These are phyloP conservation scores for Paraurostyla sp. DNA, from an alignment of 73 alveolate genomes.

Conservation along the genomic window DNA sequence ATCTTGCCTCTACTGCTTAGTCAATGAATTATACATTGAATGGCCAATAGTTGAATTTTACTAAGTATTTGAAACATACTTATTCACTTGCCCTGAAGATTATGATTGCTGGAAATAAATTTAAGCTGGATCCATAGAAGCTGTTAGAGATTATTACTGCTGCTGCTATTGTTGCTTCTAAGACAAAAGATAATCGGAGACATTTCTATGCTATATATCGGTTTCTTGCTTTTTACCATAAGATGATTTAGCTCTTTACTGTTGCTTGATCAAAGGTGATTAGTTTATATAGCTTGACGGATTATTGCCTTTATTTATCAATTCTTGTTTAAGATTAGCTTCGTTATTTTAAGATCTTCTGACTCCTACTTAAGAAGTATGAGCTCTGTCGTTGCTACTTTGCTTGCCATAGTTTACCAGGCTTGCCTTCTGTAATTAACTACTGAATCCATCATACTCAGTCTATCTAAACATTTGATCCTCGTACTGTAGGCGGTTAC, in stretches of 20 bases:
- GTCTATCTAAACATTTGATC: background rate
- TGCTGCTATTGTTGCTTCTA: background rate
- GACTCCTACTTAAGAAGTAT: background rate
- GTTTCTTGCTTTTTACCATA: background rate
- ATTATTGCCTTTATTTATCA: background rate
- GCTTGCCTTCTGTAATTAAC: background rate
- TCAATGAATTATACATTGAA: background rate
- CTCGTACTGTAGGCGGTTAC: background rate
- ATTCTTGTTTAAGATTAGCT: background rate
- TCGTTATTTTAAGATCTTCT: background rate
- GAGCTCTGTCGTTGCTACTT: background rate
- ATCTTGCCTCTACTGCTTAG: background rate
- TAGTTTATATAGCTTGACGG: too few species aligned
- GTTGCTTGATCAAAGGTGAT: background rate
- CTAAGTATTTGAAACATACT: background rate
- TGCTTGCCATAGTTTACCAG: background rate
- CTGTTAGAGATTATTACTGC: background rate
- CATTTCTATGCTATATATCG: background rate
- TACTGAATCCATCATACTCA: background rate
- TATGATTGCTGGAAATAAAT: background rate
- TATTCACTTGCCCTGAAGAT: too few species aligned
- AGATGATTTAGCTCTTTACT: constrained; percentile 34
- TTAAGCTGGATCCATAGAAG: constrained; percentile 18
- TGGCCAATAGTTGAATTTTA: background rate
- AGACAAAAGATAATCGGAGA: background rate